These are phyloP conservation scores for Amanita pseudoporphyria DNA, from an alignment of 768 basidiomycete genomes.

Conservation along the genomic window DNA sequence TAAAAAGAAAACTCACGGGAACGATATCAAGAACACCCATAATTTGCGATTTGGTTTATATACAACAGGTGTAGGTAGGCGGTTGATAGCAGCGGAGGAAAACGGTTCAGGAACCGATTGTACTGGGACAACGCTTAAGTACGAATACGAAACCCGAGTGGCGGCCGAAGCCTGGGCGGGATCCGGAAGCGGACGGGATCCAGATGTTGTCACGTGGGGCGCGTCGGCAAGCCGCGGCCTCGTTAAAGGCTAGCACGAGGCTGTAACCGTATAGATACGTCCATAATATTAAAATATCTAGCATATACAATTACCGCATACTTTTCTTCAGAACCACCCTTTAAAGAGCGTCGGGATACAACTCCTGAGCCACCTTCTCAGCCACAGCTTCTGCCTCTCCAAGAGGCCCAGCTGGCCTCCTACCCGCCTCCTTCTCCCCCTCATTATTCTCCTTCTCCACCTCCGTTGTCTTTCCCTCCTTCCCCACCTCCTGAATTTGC, in stretches of 20 bases:
- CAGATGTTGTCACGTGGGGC: background rate
- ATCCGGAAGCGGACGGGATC: background rate
- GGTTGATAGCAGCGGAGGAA: background rate
- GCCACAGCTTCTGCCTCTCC: conserved; percentile 42
- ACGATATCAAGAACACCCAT: conserved; percentile 8
- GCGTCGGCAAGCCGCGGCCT: too few species aligned
- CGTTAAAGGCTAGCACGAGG: too few species aligned
- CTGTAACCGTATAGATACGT: too few species aligned
- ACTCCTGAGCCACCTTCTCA: conserved; percentile 40
- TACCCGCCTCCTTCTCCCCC: too few species aligned
- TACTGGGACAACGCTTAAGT: background rate
- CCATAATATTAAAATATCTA: conserved; percentile 1
- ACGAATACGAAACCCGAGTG: background rate
- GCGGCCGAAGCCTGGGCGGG: too few species aligned
- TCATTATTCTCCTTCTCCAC: too few species aligned
- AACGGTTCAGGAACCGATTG: background rate
- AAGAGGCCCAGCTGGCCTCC: conserved; percentile 30
- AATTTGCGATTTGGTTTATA: background rate
- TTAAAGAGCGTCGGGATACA: conserved; percentile 35
- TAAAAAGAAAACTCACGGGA: conserved; percentile 1
- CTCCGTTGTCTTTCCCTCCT: too few species aligned
- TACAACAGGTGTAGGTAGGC: too few species aligned
- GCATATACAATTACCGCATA: background rate
- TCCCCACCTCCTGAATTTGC: background rate
- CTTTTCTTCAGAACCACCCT: background rate